phyloP scores from a whole-genome alignment of 768 basidiomycete genomes.

The Xerocomellus amylosporus region DNA sequence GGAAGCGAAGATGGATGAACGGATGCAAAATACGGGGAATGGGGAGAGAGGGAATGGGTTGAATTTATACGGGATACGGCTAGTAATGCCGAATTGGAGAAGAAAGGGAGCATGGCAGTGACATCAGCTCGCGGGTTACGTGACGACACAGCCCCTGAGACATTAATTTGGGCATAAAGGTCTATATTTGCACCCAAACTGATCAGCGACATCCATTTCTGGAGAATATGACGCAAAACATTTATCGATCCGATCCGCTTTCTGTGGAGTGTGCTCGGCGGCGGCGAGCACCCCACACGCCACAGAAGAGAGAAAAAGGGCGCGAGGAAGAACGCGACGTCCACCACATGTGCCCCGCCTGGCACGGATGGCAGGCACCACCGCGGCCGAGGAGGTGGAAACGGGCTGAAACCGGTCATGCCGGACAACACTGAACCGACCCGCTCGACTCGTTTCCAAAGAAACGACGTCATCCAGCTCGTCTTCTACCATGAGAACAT shows the following conservation, averaged over 20 bases:
- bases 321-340: neutral
- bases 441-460: conserved; percentile 20
- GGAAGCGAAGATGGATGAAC: neutral
- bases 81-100: conserved; percentile 28
- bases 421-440: neutral
- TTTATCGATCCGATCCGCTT: conserved; percentile 22
- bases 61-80: conserved; percentile 30
- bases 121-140: conserved; percentile 32
- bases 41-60: conserved; percentile 7
- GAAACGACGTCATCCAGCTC: conserved; percentile 22
- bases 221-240: conserved; percentile 1
- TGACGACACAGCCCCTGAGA: conserved; percentile 29
- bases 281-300: conserved; percentile 15
- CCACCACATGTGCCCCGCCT: neutral
- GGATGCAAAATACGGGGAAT: conserved; percentile 5
- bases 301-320: conserved; percentile 14
- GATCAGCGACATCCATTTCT: neutral
- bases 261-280: neutral
- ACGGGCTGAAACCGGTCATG: conserved; percentile 12
- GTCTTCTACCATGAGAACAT: conserved; percentile 10
- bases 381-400: conserved; percentile 13
- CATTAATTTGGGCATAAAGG: conserved; percentile 17
- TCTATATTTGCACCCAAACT: conserved; percentile 13
- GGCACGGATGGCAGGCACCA: neutral
- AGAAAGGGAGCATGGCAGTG: conserved; percentile 31